These are phyloP conservation scores for Lentinula edodes DNA, from an alignment of 768 basidiomycete species.

Conservation along the genomic window DNA sequence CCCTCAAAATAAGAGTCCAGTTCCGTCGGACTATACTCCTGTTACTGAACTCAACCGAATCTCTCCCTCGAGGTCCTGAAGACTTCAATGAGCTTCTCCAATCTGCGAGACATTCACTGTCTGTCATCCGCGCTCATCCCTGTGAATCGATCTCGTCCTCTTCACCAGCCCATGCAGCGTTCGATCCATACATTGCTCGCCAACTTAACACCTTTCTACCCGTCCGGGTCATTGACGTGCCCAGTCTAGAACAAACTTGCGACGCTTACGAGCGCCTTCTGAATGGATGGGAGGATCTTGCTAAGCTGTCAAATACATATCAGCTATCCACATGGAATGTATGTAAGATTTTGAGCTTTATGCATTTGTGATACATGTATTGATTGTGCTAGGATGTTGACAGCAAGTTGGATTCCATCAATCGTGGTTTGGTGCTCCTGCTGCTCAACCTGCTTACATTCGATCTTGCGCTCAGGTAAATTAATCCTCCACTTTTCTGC, in stretches of 20 bases:
- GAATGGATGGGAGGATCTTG: constrained; percentile 52
- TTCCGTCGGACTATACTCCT: constrained; percentile 56
- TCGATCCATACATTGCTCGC: constrained; percentile 67
- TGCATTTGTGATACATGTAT: background rate
- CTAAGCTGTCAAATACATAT: constrained; percentile 35
- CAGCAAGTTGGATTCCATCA: constrained; percentile 39
- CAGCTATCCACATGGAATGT: constrained; percentile 53
- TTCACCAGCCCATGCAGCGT: constrained; percentile 49
- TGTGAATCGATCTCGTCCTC: constrained; percentile 26
- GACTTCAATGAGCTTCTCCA: constrained; percentile 32
- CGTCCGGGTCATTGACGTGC: constrained; percentile 51
- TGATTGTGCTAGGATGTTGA: constrained; percentile 25
- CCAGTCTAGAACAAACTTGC: constrained; percentile 48
- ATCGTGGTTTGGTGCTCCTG: constrained; percentile 37
- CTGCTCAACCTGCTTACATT: constrained; percentile 46
- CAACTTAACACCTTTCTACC: constrained; percentile 64
- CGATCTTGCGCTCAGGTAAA: constrained; percentile 62
- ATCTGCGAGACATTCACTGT: constrained; percentile 35
- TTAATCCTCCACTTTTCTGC: background rate
- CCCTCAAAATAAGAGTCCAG: constrained; percentile 45
- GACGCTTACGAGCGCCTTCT: constrained; percentile 40
- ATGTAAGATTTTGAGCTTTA: background rate
- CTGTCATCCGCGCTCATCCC: constrained; percentile 27
- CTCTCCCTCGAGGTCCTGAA: constrained; percentile 27
- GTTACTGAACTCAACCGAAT: constrained; percentile 34